Evolutionary conservation across 1,284 basidiomycete species (phyloP).

Genomic region (Fistulina hepatica): DNA sequence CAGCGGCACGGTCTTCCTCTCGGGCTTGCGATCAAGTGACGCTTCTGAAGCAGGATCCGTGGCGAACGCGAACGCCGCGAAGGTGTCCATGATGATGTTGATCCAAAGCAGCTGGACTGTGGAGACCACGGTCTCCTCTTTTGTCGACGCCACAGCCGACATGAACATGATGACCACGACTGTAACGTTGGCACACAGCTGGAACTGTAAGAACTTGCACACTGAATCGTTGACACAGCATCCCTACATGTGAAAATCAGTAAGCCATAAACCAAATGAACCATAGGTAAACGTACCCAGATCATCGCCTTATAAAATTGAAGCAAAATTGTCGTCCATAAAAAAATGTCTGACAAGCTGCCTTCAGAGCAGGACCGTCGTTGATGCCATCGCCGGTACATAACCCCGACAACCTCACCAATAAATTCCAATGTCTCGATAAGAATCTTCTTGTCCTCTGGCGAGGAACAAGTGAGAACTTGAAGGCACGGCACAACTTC

Average conservation of each 20-base stretch:
- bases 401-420: conserved; percentile 93
- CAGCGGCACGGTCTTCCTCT: conserved; percentile 78
- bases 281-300: no score
- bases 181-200: conserved; percentile 92
- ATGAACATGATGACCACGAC: conserved; percentile 93
- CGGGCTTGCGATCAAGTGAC: conserved; percentile 84
- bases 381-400: conserved; percentile 99
- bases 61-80: conserved; percentile 92
- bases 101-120: conserved; percentile 97
- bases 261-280: no score
- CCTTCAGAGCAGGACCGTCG: conserved; percentile 94
- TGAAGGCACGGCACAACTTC: conserved; percentile 63
- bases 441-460: conserved; percentile 92
- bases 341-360: conserved; percentile 94
- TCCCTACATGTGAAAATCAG: conserved; percentile 99
- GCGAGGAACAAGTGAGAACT: conserved; percentile 89
- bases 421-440: conserved; percentile 82
- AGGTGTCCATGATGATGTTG: conserved; percentile 97
- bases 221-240: conserved; percentile 97
- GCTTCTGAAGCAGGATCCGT: conserved; percentile 85
- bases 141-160: conserved; percentile 70
- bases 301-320: conserved; percentile 95
- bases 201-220: conserved; percentile 97
- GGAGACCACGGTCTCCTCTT: conserved; percentile 78
- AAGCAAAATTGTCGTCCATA: conserved; percentile 96